Conservation (phyloP, 2,329 filamentous ascomycete species). For the Pyricularia grisea region DNA sequence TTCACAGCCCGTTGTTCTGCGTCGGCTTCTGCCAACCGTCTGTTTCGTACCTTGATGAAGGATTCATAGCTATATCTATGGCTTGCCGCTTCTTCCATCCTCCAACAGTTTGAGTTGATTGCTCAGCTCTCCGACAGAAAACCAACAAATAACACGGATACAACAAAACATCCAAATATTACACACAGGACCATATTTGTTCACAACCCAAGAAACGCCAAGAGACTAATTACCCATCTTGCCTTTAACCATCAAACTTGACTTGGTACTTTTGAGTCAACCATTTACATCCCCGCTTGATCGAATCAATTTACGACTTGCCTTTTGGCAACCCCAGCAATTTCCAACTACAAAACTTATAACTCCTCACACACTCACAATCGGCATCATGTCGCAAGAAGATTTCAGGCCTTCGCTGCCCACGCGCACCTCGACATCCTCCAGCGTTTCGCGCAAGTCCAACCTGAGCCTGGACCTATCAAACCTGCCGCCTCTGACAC, state of each 20-base stretch:
- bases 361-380: not conserved
- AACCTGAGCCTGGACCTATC: conserved; percentile 65
- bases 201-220: not conserved
- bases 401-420: conserved; percentile 15
- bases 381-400: conserved; percentile 9
- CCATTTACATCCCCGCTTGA: not conserved
- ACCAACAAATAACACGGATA: not conserved
- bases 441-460: conserved; percentile 34
- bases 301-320: not conserved
- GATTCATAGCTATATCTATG: not conserved
- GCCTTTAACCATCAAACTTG: not conserved
- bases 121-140: not conserved
- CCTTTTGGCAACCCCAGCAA: not conserved
- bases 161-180: not conserved
- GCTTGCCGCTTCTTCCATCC: not conserved
- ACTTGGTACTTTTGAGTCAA: not conserved
- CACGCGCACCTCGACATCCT: conserved; percentile 34
- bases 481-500: conserved; percentile 56
- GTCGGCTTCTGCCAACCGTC: not conserved
- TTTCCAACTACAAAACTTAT: not conserved
- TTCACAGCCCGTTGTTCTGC: not conserved
- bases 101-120: not conserved
- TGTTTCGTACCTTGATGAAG: not conserved
- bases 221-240: not conserved
- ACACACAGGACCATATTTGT: not conserved